Percentiles rank a stretch among this genome's conserved stretches.
Evolutionary conservation across 2,329 filamentous ascomycete genomes (phyloP).

Genomic region (Trichoderma oligosporum): DNA sequence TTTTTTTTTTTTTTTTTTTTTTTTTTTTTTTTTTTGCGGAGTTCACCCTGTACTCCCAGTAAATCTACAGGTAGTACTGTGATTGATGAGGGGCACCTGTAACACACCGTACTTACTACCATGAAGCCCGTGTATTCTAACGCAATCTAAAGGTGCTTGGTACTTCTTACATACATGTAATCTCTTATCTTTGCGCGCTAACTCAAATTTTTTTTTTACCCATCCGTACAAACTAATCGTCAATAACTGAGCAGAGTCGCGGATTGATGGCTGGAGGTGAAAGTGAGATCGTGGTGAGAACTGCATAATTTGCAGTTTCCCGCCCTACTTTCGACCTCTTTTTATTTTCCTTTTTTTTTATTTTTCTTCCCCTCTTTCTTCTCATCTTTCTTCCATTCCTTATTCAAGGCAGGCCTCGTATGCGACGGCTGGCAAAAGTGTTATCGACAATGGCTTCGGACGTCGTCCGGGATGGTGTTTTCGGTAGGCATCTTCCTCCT

Average conservation of each 20-base stretch:
- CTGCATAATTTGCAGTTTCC: conserved; percentile 6
- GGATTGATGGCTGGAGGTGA: conserved; percentile 51
- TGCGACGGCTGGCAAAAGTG: conserved; percentile 32
- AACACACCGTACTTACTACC: accelerated
- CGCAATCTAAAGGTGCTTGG: neutral
- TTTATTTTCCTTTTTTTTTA: neutral
- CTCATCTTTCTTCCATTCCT: conserved; percentile 56
- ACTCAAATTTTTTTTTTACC: conserved; percentile 10
- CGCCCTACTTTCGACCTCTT: neutral
- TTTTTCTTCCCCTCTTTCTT: conserved; percentile 40
- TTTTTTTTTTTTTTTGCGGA: too few species aligned
- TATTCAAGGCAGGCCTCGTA: conserved; percentile 46
- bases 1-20: too few species aligned
- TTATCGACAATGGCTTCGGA: conserved; percentile 51
- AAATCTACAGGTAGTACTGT: too few species aligned
- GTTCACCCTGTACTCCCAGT: too few species aligned
- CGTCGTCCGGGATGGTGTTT: conserved; percentile 53
- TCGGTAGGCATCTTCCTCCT: conserved; percentile 42
- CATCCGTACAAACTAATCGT: neutral
- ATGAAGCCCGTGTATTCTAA: neutral
- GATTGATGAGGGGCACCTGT: neutral
- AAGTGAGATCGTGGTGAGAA: conserved; percentile 51
- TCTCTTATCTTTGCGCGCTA: conserved; percentile 10
- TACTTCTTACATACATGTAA: neutral
- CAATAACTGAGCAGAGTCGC: conserved; percentile 3